Conservation (phyloP, 1,139 yeast species). For the Hanseniaspora uvarum region DNA sequence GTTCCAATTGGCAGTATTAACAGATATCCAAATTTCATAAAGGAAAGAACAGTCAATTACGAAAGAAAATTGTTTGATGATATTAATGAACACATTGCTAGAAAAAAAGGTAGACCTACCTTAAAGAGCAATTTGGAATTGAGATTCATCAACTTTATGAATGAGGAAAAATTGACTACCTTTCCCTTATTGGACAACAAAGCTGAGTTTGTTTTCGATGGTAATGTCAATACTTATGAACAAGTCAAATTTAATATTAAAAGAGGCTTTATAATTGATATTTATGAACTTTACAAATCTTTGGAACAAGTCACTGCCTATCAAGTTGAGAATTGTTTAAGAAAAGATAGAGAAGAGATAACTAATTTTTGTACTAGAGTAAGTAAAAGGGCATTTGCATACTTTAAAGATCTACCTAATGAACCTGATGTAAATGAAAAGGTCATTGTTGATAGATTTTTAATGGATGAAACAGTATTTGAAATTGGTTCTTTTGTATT, state of each 20-base stretch:
- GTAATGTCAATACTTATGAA: constrained; percentile 7
- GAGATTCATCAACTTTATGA: constrained; percentile 74
- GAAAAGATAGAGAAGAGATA: constrained; percentile 48
- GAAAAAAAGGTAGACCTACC: constrained; percentile 20
- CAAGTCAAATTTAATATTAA: constrained; percentile 14
- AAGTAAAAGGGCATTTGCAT: constrained; percentile 1
- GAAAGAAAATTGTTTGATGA: constrained; percentile 19
- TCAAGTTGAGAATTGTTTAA: constrained; percentile 28
- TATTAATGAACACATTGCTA: constrained; percentile 19
- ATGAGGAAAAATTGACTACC: constrained; percentile 26
- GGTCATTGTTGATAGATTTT: constrained; percentile 66
- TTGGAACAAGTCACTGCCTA: constrained; percentile 9
- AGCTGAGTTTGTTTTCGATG: constrained; percentile 5
- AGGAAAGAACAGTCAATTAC: constrained; percentile 10
- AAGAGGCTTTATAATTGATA: constrained; percentile 12
- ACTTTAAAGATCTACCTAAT: constrained; percentile 65
- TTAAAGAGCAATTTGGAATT: constrained; percentile 71
- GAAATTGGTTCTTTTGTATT: constrained; percentile 94
- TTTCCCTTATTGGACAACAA: constrained; percentile 7
- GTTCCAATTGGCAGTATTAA: constrained; percentile 11
- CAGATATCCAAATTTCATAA: constrained; percentile 13
- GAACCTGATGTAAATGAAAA: constrained; percentile 62
- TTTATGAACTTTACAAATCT: neutral
- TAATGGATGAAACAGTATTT: constrained; percentile 60
- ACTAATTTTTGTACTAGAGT: neutral